These are phyloP conservation scores for Huntiella savannae DNA, from an alignment of 2,329 filamentous ascomycete species.

Conservation along the genomic window DNA sequence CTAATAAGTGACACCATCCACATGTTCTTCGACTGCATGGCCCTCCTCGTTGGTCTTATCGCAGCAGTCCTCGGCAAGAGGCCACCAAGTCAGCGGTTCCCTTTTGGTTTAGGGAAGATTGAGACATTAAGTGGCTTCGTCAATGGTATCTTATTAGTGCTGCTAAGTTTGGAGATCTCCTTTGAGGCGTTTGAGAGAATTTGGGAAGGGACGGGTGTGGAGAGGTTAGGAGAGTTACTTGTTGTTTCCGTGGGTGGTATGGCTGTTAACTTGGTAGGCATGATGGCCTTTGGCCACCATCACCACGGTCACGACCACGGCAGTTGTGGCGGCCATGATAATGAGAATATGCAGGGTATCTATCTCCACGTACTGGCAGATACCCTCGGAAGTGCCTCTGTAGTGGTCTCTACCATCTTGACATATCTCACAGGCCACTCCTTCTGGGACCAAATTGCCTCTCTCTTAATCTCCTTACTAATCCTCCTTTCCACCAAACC, in stretches of 20 bases:
- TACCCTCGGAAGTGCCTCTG: conserved; percentile 81
- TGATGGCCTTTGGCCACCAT: conserved; percentile 62
- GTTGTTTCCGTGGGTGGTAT: conserved; percentile 75
- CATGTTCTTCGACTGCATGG: conserved; percentile 98
- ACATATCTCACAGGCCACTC: conserved; percentile 81
- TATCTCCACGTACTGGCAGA: conserved; percentile 91
- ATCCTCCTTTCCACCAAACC: conserved; percentile 88
- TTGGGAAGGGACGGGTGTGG: conserved; percentile 64
- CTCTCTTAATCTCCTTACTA: conserved; percentile 77
- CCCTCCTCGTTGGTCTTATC: conserved; percentile 72
- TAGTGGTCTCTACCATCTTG: conserved; percentile 76
- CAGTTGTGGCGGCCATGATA: conserved; percentile 38
- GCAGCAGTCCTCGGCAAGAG: conserved; percentile 93
- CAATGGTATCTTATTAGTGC: conserved; percentile 86
- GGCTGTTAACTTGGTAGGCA: conserved; percentile 77
- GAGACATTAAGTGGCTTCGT: conserved; percentile 92
- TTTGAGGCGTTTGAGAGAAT: conserved; percentile 85
- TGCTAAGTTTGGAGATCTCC: conserved; percentile 90
- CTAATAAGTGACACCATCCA: conserved; percentile 96
- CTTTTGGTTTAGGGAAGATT: conserved; percentile 91
- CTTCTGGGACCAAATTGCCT: conserved; percentile 86
- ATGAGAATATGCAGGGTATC: conserved; percentile 96
- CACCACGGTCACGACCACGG: conserved; percentile 33
- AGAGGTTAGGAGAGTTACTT: conserved; percentile 69
- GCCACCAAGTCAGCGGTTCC: conserved; percentile 74